Base-by-base conservation (phyloP, 2,329 filamentous ascomycete species). In the Cercospora zeae-maydis region DNA sequence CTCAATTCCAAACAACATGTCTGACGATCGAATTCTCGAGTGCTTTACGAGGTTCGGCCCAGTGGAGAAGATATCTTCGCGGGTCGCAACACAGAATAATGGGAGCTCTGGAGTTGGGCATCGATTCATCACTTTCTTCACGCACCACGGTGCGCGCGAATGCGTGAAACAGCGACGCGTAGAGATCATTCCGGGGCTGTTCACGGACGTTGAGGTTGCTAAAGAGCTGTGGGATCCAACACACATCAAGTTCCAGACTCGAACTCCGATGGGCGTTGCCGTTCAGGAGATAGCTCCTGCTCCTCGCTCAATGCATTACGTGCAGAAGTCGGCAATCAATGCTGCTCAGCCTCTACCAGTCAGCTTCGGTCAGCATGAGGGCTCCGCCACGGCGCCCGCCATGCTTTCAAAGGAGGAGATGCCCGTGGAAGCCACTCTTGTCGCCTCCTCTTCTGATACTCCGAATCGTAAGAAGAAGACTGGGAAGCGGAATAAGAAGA, bases 381-480 rank as follows among this genome's bases (percentile, higher is more conserved):
- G 30, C 49, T 19, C 49, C 39, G 42, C 5, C 21, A 4, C 14
- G 36, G 19, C 14, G 13, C 21, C 13, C 13, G 14, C 13, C 14
- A 19, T 19, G n/a, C 14, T 21, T 19, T 11, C 27, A 31, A 39
- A 31, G 10, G 57, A 59, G 2, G 51, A 45, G 13, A 27, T 33
- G 5, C 66, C 64, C 34, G 55, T 59, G 13, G 62, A 67, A 27
- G 61, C 63, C 2, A 67, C 68, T 4, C 62, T 67, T 4, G 66
- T 60, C 5, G 58, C 59, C 21, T 71, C 70, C 24, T 63, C 56
- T 16, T 31, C 63, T 13, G 65, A 54, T 16, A 67, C 69, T 10
- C 67, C 69, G 2, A 70, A 67, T 58, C 62, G 57, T 24, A 65
- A 64, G 49, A 61, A 60, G 49, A 63, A 64, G 34, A 58, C 57